Base-by-base conservation (phyloP, 768 basidiomycete species). In the Lepiota venenata region DNA sequence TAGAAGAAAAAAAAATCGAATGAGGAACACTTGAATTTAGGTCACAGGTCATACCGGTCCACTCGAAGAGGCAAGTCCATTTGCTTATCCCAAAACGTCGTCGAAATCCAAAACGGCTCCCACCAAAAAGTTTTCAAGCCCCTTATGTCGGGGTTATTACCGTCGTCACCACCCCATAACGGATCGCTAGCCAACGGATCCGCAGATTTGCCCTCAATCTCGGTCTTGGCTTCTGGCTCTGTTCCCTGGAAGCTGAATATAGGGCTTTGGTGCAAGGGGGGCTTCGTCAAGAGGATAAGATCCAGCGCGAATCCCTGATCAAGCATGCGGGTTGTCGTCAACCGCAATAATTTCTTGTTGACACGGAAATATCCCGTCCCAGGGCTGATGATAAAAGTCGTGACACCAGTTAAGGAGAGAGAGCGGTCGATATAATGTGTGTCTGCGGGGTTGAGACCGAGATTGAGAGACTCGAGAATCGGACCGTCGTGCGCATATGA, bases 381-480 rank as follows among this genome's bases (percentile, higher is more conserved):
- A 0, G 97, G 95, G 1, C 93, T 95, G 58, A 98, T 84, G 40
- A 98, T 66, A 42, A 94, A 81, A 2, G 88, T 91, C 12, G 85
- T 83, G 0, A 87, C 71, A 18, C 96, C 96, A 0, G 95, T 98
- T 12, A 93, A 77, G 2, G 88, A 91, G 8, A 98, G 74, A 29
- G 96, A 97, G 16, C 97, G 86, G 67, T 98, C 97, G 59, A 98
- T 85, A 65, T 97, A 95, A 66, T 97, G 93, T 2, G 88, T 91
- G 70, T 98, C 96, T 14, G 88, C 88, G 0, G 95, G 91, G 64
- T 93, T 96, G 14, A 98, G 79, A 0, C 85, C 91, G 42, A 99
- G 79, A 63, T 98, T 98, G 48, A 98, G 77, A 1, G 93, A 93
- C 69, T 98, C 97, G 4, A 98, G 80, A n/a, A 98, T 77, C 38